phyloP scores from a whole-genome alignment of 371 early-diverging fungal species.

The Globomyces sp. region DNA sequence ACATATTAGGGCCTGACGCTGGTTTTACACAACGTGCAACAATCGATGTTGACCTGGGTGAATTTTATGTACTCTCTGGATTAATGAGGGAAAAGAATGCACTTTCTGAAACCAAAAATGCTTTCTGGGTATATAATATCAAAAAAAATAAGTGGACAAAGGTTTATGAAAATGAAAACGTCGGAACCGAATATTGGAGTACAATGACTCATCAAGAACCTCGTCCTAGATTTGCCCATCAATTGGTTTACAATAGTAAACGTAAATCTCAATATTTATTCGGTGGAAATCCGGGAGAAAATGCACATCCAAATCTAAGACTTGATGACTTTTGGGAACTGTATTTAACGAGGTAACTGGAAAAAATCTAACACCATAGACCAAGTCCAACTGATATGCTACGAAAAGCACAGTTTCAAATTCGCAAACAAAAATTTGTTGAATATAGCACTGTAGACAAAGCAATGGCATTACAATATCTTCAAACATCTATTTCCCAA shows the following conservation, averaged over 20 bases:
- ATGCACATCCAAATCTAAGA: constrained; percentile 51
- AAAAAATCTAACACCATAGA: constrained; percentile 36
- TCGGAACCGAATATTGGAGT: constrained; percentile 46
- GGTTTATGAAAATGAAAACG: constrained; percentile 68
- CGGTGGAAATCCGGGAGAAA: constrained; percentile 85
- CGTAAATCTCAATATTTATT: constrained; percentile 72
- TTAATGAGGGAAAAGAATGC: constrained; percentile 55
- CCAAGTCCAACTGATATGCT: constrained; percentile 61
- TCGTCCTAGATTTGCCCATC: constrained; percentile 82
- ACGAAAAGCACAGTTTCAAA: constrained; percentile 57
- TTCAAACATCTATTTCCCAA: constrained; percentile 61
- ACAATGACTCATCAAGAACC: constrained; percentile 61
- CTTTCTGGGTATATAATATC: constrained; percentile 73
- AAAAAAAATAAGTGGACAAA: constrained; percentile 67
- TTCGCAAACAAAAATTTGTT: constrained; percentile 67
- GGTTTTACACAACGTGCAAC: constrained; percentile 87
- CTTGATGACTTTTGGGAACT: constrained; percentile 88
- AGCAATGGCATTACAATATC: constrained; percentile 60
- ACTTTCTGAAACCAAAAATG: constrained; percentile 58
- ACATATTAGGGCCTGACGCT: constrained; percentile 54
- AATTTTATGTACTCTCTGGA: constrained; percentile 81
- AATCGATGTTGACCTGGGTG: constrained; percentile 69
- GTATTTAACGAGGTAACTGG: constrained; percentile 57
- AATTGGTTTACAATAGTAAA: constrained; percentile 70
- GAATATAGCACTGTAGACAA: constrained; percentile 54